These are phyloP conservation scores for Syncephalastrum sp. DNA, from an alignment of 371 early-diverging fungal species.

Conservation along the genomic window DNA sequence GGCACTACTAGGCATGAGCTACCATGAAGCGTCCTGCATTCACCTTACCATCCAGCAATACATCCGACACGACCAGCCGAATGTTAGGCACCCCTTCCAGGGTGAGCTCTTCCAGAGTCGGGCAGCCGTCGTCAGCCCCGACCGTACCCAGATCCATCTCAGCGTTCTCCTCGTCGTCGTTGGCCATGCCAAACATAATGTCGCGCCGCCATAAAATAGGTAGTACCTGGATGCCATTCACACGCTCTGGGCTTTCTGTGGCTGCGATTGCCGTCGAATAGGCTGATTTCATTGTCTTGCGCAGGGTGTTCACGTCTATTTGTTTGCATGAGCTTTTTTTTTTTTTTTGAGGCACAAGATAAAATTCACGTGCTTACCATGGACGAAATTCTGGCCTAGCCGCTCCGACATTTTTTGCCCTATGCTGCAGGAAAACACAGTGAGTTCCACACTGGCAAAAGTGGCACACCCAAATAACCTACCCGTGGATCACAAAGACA, in stretches of 20 bases:
- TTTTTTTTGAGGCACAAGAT: background rate
- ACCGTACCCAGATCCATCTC: conserved; percentile 58
- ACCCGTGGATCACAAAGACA: conserved; percentile 81
- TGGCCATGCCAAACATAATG: conserved; percentile 71
- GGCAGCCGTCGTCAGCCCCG: conserved; percentile 58
- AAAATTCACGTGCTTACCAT: conserved; percentile 43
- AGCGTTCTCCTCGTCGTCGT: conserved; percentile 35
- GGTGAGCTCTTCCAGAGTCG: conserved; percentile 77
- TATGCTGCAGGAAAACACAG: conserved; percentile 43
- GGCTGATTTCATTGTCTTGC: conserved; percentile 68
- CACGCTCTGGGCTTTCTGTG: conserved; percentile 24
- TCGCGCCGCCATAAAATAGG: conserved; percentile 85
- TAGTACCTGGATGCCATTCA: conserved; percentile 76
- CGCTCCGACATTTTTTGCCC: conserved; percentile 83
- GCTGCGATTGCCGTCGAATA: conserved; percentile 37
- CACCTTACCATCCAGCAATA: conserved; percentile 73
- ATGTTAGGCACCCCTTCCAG: conserved; percentile 82
- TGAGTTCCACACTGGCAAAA: background rate
- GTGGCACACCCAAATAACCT: conserved; percentile 8
- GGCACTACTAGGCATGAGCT: conserved; percentile 52
- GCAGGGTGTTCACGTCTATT: conserved; percentile 69
- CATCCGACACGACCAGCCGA: conserved; percentile 79
- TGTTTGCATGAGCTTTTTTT: background rate
- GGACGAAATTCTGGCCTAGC: conserved; percentile 72
- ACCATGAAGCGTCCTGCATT: background rate